Evolutionary conservation across 495 filamentous ascomycete species (phyloP).

Genomic region (Clavariopsis aquatica): DNA sequence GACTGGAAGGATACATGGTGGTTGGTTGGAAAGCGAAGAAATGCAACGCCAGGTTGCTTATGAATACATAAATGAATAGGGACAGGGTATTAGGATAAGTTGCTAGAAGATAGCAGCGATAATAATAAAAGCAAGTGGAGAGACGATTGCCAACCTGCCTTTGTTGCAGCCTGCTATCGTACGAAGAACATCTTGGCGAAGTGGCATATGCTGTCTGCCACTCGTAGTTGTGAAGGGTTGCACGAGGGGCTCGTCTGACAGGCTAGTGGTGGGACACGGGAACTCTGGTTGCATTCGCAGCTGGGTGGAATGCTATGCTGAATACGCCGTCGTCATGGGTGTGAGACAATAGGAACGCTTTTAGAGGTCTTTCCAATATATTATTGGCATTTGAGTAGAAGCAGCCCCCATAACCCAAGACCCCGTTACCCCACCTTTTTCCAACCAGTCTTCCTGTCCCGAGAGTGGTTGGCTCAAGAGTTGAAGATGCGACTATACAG

Average conservation of each 20-base stretch:
- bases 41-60: background rate
- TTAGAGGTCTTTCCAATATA: background rate
- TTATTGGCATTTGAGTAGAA: background rate
- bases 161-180: background rate
- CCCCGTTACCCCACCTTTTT: no score
- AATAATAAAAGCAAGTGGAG: no score
- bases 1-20: background rate
- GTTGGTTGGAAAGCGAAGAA: background rate
- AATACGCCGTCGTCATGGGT: background rate
- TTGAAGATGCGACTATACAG: constrained; percentile 98
- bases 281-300: background rate
- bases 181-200: constrained; percentile 2
- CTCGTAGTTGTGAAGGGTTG: background rate
- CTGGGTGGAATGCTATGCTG: background rate
- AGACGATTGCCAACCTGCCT: background rate
- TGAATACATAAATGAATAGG: background rate
- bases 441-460: no score
- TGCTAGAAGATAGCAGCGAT: background rate
- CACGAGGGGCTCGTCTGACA: constrained; percentile 1
- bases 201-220: background rate
- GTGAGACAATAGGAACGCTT: background rate
- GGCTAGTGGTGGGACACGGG: constrained; percentile 6
- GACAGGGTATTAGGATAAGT: no score
- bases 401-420: no score
- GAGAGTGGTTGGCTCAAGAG: constrained; percentile 55